Evolutionary conservation across 176 grass and related monocot genomes (phyloP), one percentile per base, ranked within the genome.

Genomic region (Metroxylon sagu): DNA sequence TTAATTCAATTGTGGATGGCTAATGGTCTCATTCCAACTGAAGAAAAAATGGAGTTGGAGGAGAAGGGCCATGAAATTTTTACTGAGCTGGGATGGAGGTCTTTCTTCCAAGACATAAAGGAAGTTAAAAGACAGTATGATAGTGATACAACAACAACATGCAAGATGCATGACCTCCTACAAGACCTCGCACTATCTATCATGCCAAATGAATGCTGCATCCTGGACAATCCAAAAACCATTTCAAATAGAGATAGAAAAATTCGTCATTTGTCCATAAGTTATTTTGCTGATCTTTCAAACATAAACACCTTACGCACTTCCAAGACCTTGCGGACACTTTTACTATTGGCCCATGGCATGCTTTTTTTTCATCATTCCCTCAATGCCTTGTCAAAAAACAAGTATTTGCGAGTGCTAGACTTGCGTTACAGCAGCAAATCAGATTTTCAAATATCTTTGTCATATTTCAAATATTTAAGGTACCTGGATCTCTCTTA

Each of bases 1-100:
- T 49, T 80, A 19, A 80, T 80, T 43, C 53, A 73, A 17, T 4
- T 80, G n/a, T 80, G 77, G 77, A 73, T 73, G 19, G 62, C 62
- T 26, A 64, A 80, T 60, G 77, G 50, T 26, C 67, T 80, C 26
- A 76, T 68, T 67, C 51, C 30, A 52, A 8, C n/a, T 4, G 4
- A 29, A 16, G 29, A 16, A n/a, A 26, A 4, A 4, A 62, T 16
- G 16, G 12, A 59, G 28, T n/a, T 52, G 5, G 54, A 76, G 51
- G 63, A 14, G n/a, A 60, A 60, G 16, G 73, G 62, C 14, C 14
- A 19, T 17, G 4, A 61, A 4, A 67, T 68, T 73, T 80, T 80
- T 15, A 21, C 52, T 8, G 53, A 68, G 21, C 21, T 80, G 16
- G 14, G 2, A 43, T 16, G 53, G 61, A 60, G 54, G 52, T 80